Percentiles rank a stretch among this genome's conserved stretches.
Conservation (phyloP, 192 early-diverging fungal species). For the Kappamyces sp. region DNA sequence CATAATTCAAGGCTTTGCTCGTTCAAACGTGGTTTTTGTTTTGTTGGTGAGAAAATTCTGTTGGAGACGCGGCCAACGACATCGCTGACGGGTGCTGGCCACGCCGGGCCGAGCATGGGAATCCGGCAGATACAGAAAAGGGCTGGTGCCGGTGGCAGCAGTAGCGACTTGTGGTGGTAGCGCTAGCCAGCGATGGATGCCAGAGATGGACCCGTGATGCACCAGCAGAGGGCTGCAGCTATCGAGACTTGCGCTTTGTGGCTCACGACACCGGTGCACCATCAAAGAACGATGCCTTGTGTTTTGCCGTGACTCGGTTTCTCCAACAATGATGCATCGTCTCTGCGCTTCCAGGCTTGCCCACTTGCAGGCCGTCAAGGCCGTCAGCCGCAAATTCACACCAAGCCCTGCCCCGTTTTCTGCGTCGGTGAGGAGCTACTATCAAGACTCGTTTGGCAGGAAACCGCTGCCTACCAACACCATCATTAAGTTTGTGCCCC, state of each 20-base stretch:
- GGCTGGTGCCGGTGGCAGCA: too few species aligned
- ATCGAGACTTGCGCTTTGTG: too few species aligned
- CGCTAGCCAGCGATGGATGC: too few species aligned
- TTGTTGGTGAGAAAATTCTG: background rate
- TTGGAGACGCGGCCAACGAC: background rate
- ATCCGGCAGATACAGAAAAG: too few species aligned
- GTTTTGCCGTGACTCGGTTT: constrained; percentile 1
- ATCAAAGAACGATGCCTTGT: background rate
- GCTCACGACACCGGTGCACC: too few species aligned
- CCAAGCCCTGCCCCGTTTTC: background rate
- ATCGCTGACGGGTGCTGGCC: too few species aligned
- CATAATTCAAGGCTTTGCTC: background rate
- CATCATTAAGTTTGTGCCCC: constrained; percentile 91
- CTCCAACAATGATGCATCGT: background rate
- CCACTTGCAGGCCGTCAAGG: background rate
- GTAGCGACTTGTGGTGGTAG: too few species aligned
- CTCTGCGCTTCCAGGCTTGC: background rate
- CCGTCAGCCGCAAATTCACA: background rate
- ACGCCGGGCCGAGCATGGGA: too few species aligned
- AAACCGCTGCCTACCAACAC: constrained; percentile 17
- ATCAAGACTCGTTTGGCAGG: too few species aligned
- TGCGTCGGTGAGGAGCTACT: too few species aligned
- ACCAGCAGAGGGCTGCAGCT: too few species aligned
- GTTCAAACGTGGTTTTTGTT: background rate
- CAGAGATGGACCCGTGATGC: too few species aligned